phyloP scores from a whole-genome alignment of 1,139 yeast species.

The Yamadazyma membranifaciens region DNA sequence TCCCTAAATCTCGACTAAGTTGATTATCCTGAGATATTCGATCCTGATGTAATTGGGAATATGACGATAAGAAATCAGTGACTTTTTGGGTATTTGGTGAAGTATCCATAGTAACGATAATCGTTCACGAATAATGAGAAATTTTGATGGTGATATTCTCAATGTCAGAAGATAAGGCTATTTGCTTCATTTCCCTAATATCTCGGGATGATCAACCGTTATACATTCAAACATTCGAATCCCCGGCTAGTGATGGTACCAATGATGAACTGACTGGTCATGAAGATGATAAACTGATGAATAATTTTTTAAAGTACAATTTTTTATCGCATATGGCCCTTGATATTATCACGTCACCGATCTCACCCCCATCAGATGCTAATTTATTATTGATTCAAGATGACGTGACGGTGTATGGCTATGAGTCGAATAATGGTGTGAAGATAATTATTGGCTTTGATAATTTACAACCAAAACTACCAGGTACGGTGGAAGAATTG shows the following conservation, averaged over 20 bases:
- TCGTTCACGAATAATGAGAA: not conserved
- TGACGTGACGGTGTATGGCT: slow-evolving; percentile 59
- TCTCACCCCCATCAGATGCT: slow-evolving; percentile 34
- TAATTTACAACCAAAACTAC: slow-evolving; percentile 11
- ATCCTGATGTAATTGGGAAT: slow-evolving; percentile 16
- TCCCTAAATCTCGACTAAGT: slow-evolving; percentile 12
- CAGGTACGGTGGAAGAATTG: slow-evolving; percentile 22
- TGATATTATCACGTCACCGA: slow-evolving; percentile 58
- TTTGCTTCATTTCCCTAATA: slow-evolving; percentile 51
- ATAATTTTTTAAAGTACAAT: slow-evolving; percentile 55
- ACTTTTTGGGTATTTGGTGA: slow-evolving; percentile 16
- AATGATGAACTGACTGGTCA: slow-evolving; percentile 8
- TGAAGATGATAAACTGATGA: slow-evolving; percentile 18
- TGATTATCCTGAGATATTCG: slow-evolving; percentile 13
- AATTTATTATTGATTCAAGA: slow-evolving; percentile 53
- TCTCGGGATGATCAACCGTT: slow-evolving; percentile 58
- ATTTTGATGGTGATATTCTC: not conserved
- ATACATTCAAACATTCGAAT: slow-evolving; percentile 52
- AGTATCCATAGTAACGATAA: not conserved
- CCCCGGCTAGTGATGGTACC: slow-evolving; percentile 2
- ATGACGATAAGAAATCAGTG: slow-evolving; percentile 15
- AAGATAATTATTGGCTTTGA: slow-evolving; percentile 54
- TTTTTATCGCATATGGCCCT: slow-evolving; percentile 67
- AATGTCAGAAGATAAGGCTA: slow-evolving; percentile 16
- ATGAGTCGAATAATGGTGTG: slow-evolving; percentile 59